Evolutionary conservation across 768 basidiomycete genomes (phyloP).

Genomic region (Agaricus blazei): DNA sequence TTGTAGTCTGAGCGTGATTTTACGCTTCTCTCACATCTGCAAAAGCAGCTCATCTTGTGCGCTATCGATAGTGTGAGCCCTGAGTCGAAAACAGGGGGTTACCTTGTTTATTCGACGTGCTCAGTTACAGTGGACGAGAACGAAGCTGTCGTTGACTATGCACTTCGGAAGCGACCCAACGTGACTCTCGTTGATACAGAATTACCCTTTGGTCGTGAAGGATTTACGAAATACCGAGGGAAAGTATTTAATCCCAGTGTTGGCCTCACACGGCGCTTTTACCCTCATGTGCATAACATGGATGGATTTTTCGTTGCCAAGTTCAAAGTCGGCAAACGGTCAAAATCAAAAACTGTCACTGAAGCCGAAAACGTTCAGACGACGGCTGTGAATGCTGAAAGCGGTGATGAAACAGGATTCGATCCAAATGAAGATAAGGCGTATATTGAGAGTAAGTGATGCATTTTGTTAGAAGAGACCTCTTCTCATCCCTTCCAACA

Average conservation of each 20-base stretch:
- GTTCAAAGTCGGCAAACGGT: constrained; percentile 86
- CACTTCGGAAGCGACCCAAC: constrained; percentile 89
- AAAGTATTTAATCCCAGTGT: constrained; percentile 83
- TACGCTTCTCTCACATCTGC: constrained; percentile 90
- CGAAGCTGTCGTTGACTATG: constrained; percentile 97
- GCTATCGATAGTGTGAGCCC: constrained; percentile 95
- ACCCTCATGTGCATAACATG: constrained; percentile 99
- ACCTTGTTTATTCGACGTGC: constrained; percentile 96
- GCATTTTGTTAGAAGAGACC: constrained; percentile 5
- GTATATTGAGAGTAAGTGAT: constrained; percentile 71
- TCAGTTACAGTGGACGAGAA: constrained; percentile 98
- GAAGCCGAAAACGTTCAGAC: constrained; percentile 25
- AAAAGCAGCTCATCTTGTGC: constrained; percentile 97
- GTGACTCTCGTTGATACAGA: constrained; percentile 90
- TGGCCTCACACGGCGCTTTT: constrained; percentile 81
- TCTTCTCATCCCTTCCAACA: constrained; percentile 22
- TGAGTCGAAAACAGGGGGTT: constrained; percentile 87
- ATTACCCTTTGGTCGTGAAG: constrained; percentile 88
- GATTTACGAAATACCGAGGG: constrained; percentile 86
- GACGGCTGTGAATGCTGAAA: constrained; percentile 19
- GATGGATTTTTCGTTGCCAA: constrained; percentile 99
- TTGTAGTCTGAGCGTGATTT: constrained; percentile 90
- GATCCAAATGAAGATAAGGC: constrained; percentile 71
- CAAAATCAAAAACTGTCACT: constrained; percentile 35
- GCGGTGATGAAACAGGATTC: constrained; percentile 37